Conservation (phyloP, 192 early-diverging fungal genomes). For the Backusella australiensis region DNA sequence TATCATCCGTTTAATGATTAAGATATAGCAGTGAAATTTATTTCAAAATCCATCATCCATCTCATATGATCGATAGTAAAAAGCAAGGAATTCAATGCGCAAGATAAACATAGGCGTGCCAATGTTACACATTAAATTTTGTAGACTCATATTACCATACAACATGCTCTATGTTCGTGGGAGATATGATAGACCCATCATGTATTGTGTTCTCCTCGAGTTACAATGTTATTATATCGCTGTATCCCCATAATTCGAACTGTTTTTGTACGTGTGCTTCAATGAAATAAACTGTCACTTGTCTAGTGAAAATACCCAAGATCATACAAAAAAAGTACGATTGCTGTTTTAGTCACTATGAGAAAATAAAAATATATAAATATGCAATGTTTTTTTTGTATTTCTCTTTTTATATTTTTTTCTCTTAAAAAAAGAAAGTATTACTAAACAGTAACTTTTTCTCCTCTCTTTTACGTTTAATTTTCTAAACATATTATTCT, state of each 20-base stretch:
- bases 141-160: not conserved
- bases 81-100: not conserved
- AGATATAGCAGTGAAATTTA: not conserved
- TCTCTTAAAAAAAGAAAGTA: not conserved
- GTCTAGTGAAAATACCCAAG: constrained; percentile 6
- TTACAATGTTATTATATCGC: not conserved
- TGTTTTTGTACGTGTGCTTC: not conserved
- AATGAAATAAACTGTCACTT: not conserved
- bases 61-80: not conserved
- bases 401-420: not conserved
- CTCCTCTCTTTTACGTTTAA: not conserved
- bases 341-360: not conserved
- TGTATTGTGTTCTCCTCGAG: not conserved
- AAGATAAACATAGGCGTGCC: not conserved
- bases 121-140: constrained; percentile 3
- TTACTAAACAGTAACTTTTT: not conserved
- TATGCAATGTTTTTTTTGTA: not conserved
- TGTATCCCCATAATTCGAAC: not conserved
- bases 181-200: not conserved
- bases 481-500: not conserved
- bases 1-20: not conserved
- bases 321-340: not conserved
- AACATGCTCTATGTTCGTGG: not conserved
- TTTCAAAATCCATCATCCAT: not conserved
- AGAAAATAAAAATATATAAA: constrained; percentile 4